Evolutionary conservation across 2,329 filamentous ascomycete genomes (phyloP).

Genomic region (Colletotrichum graminicola): DNA sequence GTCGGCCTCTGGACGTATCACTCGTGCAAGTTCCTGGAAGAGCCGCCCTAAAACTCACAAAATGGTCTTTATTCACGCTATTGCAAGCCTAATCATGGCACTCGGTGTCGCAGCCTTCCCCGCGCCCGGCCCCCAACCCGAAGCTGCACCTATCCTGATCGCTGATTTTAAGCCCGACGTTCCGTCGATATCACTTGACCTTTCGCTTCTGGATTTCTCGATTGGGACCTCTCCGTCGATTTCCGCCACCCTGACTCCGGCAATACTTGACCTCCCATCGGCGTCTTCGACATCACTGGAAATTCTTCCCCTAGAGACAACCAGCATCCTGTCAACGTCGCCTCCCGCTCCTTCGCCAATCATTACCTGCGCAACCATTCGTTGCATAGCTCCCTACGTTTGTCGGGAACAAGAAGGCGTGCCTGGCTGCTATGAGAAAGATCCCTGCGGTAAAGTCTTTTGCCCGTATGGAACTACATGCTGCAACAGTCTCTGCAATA

Average conservation of each 20-base stretch:
- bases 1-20: background rate
- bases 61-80: conserved; percentile 25
- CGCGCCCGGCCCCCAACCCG: conserved; percentile 1
- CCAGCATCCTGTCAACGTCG: background rate
- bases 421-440: background rate
- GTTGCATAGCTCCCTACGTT: background rate
- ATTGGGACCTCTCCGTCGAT: background rate
- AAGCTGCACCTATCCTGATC: background rate
- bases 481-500: background rate
- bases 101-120: conserved; percentile 24
- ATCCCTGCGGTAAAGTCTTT: background rate
- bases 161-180: background rate
- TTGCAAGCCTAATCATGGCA: conserved; percentile 13
- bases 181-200: background rate
- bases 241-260: background rate
- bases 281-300: background rate
- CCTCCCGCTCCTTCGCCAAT: background rate
- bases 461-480: background rate
- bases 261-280: no score
- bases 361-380: background rate
- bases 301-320: background rate
- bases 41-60: background rate
- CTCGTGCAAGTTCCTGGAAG: background rate
- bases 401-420: background rate
- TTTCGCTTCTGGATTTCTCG: background rate